Conservation (phyloP, 148 eudicot genomes). For the Cornus florida region DNA sequence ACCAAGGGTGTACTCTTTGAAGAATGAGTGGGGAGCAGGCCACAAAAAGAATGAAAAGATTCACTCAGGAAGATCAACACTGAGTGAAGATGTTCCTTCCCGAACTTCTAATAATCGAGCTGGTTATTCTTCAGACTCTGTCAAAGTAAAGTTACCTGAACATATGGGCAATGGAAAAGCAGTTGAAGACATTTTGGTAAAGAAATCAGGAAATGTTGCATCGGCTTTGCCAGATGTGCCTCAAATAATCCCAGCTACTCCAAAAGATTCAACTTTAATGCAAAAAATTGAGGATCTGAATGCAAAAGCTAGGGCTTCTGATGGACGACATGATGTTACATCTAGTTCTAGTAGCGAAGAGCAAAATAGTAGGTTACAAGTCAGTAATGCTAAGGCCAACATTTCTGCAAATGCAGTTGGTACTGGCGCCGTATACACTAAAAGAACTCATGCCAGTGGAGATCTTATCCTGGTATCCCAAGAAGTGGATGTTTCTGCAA, state of each 20-base stretch:
- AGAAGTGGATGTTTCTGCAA: conserved; percentile 26
- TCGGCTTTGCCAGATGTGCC: conserved; percentile 20
- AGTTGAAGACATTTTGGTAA: conserved; percentile 23
- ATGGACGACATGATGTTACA: conserved; percentile 38
- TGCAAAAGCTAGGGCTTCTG: conserved; percentile 74
- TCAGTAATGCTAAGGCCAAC: conserved; percentile 21
- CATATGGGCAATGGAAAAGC: conserved; percentile 27
- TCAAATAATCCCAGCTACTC: background rate
- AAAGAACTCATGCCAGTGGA: conserved; percentile 39
- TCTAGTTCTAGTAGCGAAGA: conserved; percentile 34
- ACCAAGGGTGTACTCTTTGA: conserved; percentile 24
- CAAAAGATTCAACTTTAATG: conserved; percentile 50
- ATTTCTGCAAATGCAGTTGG: conserved; percentile 26
- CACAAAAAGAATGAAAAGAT: conserved; percentile 34
- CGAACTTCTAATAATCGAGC: conserved; percentile 23
- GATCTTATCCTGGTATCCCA: conserved; percentile 38
- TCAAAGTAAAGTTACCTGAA: conserved; percentile 29
- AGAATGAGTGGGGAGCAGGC: conserved; percentile 48
- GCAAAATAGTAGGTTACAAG: conserved; percentile 30
- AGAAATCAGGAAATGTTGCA: conserved; percentile 30
- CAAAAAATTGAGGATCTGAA: conserved; percentile 82
- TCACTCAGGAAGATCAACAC: conserved; percentile 26
- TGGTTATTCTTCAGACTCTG: conserved; percentile 18
- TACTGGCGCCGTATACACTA: conserved; percentile 26
- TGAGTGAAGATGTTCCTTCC: conserved; percentile 30